These are phyloP conservation scores for Botryotinia calthae DNA, from an alignment of 2,329 filamentous ascomycete genomes.

Conservation along the genomic window DNA sequence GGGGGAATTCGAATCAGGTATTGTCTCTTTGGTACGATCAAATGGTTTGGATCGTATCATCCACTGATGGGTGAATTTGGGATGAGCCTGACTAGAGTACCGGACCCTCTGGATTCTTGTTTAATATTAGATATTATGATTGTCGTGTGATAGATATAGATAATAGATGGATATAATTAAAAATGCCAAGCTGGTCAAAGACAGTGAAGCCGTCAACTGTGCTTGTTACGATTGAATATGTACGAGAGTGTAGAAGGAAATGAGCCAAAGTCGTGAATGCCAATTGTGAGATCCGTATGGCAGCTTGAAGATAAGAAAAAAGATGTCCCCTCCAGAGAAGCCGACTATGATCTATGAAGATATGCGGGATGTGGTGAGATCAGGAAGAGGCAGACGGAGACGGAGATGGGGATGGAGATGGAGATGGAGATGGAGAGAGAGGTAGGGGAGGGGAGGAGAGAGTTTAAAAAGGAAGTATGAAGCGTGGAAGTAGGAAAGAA, in stretches of 20 bases:
- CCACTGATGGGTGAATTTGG: not conserved
- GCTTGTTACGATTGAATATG: conserved; percentile 25
- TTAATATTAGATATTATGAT: conserved; percentile 33
- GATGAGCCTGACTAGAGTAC: conserved; percentile 25
- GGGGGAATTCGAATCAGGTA: not conserved
- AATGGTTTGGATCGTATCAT: not conserved
- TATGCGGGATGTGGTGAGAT: not conserved
- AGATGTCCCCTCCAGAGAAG: not conserved
- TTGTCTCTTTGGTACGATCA: not conserved
- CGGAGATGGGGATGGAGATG: not conserved
- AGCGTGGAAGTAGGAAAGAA: not conserved
- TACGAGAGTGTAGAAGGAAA: not conserved
- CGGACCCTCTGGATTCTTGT: conserved; percentile 27
- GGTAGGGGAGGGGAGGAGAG: not conserved
- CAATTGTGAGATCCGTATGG: not conserved
- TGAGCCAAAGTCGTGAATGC: conserved; percentile 1
- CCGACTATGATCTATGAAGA: conserved; percentile 2
- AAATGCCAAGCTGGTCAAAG: conserved; percentile 31
- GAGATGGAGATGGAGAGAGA: not conserved
- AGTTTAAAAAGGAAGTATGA: not conserved
- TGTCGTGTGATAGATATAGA: conserved; percentile 13
- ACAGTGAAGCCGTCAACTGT: conserved; percentile 37
- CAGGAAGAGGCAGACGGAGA: conserved; percentile 1
- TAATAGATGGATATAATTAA: conserved; percentile 17
- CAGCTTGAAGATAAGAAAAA: conserved; percentile 1